Evolutionary conservation across 495 filamentous ascomycete species (phyloP).

Genomic region (Penicillium salamii): DNA sequence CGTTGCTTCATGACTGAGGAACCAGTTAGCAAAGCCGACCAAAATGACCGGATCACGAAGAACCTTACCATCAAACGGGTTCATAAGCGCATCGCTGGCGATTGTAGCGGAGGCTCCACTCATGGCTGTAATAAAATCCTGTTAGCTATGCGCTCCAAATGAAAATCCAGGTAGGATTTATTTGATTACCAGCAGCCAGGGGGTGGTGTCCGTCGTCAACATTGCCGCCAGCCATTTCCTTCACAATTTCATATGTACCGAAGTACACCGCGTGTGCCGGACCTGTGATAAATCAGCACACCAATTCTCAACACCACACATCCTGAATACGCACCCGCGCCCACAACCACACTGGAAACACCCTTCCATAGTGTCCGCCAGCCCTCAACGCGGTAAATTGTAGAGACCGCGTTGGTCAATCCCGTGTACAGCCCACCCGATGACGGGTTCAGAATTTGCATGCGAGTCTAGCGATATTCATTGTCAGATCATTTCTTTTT

Average conservation of each 20-base stretch:
- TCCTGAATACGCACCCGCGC: slow-evolving; percentile 64
- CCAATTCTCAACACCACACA: not conserved
- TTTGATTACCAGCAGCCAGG: slow-evolving; percentile 70
- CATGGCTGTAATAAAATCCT: slow-evolving; percentile 54
- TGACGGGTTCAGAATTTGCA: slow-evolving; percentile 91
- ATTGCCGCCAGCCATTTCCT: slow-evolving; percentile 93
- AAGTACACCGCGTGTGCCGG: slow-evolving; percentile 98
- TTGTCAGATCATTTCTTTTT: slow-evolving; percentile 5
- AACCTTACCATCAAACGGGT: slow-evolving; percentile 92
- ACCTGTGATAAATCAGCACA: slow-evolving; percentile 54
- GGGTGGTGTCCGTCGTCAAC: slow-evolving; percentile 86
- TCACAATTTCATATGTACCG: slow-evolving; percentile 94
- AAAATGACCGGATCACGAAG: not conserved
- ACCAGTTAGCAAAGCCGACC: slow-evolving; percentile 11
- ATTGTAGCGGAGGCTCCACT: slow-evolving; percentile 95
- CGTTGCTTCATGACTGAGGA: slow-evolving; percentile 92
- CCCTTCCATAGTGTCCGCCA: slow-evolving; percentile 92
- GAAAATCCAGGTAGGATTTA: not conserved
- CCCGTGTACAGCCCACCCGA: slow-evolving; percentile 85
- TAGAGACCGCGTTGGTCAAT: slow-evolving; percentile 85
- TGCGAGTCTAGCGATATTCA: slow-evolving; percentile 70
- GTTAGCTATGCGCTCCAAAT: slow-evolving; percentile 6
- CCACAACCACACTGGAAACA: slow-evolving; percentile 92
- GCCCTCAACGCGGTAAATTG: slow-evolving; percentile 87
- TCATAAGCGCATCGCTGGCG: slow-evolving; percentile 97